A percentile compares a stretch with the other conserved stretches of the same genome.
These are phyloP conservation scores for Chlorella sorokiniana DNA, from an alignment of 139 green algal genomes.

Conservation along the genomic window DNA sequence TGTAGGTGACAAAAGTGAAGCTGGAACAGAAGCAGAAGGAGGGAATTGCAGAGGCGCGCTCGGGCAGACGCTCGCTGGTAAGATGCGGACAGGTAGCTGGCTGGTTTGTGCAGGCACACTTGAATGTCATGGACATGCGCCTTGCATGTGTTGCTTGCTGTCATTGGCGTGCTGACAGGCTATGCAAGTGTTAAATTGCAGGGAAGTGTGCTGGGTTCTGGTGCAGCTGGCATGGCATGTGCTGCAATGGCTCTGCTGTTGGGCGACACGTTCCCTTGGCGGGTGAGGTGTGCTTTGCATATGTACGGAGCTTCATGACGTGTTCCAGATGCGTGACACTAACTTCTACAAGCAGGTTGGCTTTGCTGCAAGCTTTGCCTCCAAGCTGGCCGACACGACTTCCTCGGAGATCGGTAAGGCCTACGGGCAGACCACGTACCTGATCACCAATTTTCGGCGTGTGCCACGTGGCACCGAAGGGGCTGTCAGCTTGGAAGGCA, in stretches of 20 bases:
- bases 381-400: constrained; percentile 95
- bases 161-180: not conserved
- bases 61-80: constrained; percentile 74
- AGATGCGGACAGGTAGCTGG: constrained; percentile 5
- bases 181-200: constrained; percentile 33
- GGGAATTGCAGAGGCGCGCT: constrained; percentile 92
- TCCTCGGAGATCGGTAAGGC: constrained; percentile 96
- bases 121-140: not conserved
- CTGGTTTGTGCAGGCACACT: not conserved
- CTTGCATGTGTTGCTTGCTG: not conserved
- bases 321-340: too few relatives aligned
- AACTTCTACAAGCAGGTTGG: constrained; percentile 57
- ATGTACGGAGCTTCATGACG: not conserved
- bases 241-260: constrained; percentile 64
- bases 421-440: constrained; percentile 92
- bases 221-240: constrained; percentile 78
- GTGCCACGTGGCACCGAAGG: constrained; percentile 96
- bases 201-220: constrained; percentile 92
- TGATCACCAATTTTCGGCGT: constrained; percentile 78
- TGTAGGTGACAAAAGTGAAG: constrained; percentile 92
- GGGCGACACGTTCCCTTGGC: constrained; percentile 57
- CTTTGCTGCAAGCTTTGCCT: constrained; percentile 88
- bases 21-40: constrained; percentile 92
- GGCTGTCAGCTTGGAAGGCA: constrained; percentile 94
- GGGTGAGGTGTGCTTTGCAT: constrained; percentile 42